phyloP scores from a whole-genome alignment of 805 yeast species.

The Wickerhamomyces bovis region DNA sequence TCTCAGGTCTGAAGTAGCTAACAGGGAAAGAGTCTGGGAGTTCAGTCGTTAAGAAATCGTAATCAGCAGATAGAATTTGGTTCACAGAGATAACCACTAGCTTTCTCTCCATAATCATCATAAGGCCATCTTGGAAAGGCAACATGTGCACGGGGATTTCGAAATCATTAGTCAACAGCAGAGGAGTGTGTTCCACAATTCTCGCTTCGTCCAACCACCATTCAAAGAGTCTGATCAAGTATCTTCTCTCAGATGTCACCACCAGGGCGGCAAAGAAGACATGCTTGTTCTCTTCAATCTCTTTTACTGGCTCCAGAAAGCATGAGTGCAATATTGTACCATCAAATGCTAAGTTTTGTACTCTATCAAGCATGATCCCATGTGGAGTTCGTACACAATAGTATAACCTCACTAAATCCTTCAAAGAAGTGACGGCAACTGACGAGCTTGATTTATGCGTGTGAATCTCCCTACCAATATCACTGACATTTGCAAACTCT shows the following conservation, averaged over 20 bases:
- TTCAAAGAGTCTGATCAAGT: slow-evolving; percentile 32
- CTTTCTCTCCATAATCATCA: slow-evolving; percentile 32
- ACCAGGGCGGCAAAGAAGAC: slow-evolving; percentile 31
- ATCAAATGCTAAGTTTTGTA: slow-evolving; percentile 34
- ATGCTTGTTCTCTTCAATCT: slow-evolving; percentile 20
- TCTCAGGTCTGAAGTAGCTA: slow-evolving; percentile 26
- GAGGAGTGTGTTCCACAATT: slow-evolving; percentile 29
- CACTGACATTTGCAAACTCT: slow-evolving; percentile 17
- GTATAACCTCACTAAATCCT: slow-evolving; percentile 33
- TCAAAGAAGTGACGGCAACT: slow-evolving; percentile 32
- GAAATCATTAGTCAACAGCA: slow-evolving; percentile 36
- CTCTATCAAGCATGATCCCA: slow-evolving; percentile 34
- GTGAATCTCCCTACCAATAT: slow-evolving; percentile 23
- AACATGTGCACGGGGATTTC: slow-evolving; percentile 37
- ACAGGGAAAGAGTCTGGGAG: slow-evolving; percentile 35
- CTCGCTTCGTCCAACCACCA: slow-evolving; percentile 35
- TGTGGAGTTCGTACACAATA: slow-evolving; percentile 30
- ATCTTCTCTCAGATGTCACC: slow-evolving; percentile 32
- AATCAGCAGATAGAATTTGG: slow-evolving; percentile 43
- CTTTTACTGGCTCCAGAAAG: slow-evolving; percentile 33
- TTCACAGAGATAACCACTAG: slow-evolving; percentile 35
- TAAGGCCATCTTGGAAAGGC: slow-evolving; percentile 34
- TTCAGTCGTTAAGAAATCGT: slow-evolving; percentile 25
- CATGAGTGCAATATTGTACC: slow-evolving; percentile 38
- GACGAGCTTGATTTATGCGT: slow-evolving; percentile 36